Evolutionary conservation across 257 asterid species (phyloP).

Genomic region (Petunia secreta): DNA sequence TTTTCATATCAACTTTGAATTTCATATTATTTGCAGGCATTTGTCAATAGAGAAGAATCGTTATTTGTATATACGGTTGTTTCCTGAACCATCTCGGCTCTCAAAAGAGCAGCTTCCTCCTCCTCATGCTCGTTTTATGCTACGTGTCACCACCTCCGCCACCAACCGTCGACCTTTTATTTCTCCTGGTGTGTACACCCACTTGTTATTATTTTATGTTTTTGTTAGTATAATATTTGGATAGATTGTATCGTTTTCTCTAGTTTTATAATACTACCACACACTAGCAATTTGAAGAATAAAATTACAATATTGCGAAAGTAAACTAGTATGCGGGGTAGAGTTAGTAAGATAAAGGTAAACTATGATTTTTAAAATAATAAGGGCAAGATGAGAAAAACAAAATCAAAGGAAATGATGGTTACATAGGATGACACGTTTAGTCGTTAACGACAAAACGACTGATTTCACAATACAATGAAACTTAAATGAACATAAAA

Average conservation of each 20-base stretch:
- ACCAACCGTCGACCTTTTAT: conserved; percentile 69
- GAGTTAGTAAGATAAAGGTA: too few relatives aligned
- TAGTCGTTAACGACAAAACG: too few relatives aligned
- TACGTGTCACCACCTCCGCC: conserved; percentile 66
- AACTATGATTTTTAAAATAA: too few relatives aligned
- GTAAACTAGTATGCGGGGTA: too few relatives aligned
- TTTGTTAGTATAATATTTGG: neutral
- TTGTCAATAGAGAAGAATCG: conserved; percentile 69
- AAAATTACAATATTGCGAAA: too few relatives aligned
- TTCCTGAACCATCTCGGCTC: conserved; percentile 74
- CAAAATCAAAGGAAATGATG: too few relatives aligned
- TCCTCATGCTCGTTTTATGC: conserved; percentile 76
- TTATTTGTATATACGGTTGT: conserved; percentile 65
- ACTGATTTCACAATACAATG: too few relatives aligned
- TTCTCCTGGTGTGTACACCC: conserved; percentile 58
- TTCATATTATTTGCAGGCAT: conserved; percentile 44
- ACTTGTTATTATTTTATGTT: neutral
- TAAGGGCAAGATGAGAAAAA: too few relatives aligned
- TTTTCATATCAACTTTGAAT: neutral
- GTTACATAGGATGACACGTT: too few relatives aligned
- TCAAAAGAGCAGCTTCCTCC: conserved; percentile 96
- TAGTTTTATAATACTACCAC: too few relatives aligned
- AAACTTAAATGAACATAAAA: too few relatives aligned
- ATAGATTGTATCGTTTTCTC: neutral
- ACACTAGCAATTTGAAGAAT: too few relatives aligned